phyloP scores from a whole-genome alignment of 2,329 filamentous ascomycete genomes.

The Penicillium sp. region DNA sequence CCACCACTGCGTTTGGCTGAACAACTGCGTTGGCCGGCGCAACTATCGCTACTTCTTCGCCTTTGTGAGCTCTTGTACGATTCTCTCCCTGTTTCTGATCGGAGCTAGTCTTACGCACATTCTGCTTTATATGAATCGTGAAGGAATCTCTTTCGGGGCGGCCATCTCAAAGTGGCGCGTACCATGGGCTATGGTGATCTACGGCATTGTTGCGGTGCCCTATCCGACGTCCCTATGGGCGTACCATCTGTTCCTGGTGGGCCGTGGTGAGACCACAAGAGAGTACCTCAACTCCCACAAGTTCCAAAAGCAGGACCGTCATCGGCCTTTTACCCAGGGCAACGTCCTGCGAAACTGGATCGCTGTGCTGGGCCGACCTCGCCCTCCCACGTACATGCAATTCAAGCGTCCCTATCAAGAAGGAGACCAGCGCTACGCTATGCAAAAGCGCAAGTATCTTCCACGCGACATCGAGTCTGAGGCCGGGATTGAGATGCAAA shows the following conservation, averaged over 20 bases:
- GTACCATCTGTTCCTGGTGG: slow-evolving; percentile 91
- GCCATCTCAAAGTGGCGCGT: slow-evolving; percentile 73
- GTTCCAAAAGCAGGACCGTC: slow-evolving; percentile 87
- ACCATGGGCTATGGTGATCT: slow-evolving; percentile 86
- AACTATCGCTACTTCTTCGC: slow-evolving; percentile 99
- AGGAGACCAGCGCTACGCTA: slow-evolving; percentile 82
- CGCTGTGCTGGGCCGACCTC: slow-evolving; percentile 76
- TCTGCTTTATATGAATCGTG: slow-evolving; percentile 66
- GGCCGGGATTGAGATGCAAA: slow-evolving; percentile 72
- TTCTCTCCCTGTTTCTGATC: slow-evolving; percentile 75
- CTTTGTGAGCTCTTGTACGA: slow-evolving; percentile 77
- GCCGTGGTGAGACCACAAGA: slow-evolving; percentile 87
- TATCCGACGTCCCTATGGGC: slow-evolving; percentile 83
- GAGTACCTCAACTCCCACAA: slow-evolving; percentile 97
- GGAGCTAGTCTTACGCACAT: slow-evolving; percentile 80
- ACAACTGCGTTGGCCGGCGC: slow-evolving; percentile 94
- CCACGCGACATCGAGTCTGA: slow-evolving; percentile 54
- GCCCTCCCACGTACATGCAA: slow-evolving; percentile 82
- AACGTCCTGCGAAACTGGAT: slow-evolving; percentile 76
- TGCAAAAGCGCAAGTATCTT: slow-evolving; percentile 55
- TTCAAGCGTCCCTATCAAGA: slow-evolving; percentile 77
- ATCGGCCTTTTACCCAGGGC: slow-evolving; percentile 84
- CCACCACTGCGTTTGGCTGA: slow-evolving; percentile 98
- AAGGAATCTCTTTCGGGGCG: slow-evolving; percentile 66
- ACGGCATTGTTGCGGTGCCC: slow-evolving; percentile 70